A percentile compares a stretch with the other conserved stretches of the same genome.
These are phyloP conservation scores for Flaveria linearis DNA, from an alignment of 129 eudicot genomes.

Conservation along the genomic window DNA sequence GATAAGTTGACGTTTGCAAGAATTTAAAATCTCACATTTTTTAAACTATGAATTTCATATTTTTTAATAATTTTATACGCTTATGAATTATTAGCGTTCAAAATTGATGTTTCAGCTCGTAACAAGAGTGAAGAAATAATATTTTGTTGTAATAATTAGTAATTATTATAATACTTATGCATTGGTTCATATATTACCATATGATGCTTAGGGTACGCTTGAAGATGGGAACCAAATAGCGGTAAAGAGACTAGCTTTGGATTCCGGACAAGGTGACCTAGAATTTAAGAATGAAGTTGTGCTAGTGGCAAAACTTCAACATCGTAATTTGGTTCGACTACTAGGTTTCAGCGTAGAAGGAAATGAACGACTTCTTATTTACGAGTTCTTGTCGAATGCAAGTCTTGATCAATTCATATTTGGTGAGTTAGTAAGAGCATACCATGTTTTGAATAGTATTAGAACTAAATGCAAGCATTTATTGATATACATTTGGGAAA, in stretches of 20 bases:
- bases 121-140: too few species aligned
- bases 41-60: too few species aligned
- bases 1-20: too few species aligned
- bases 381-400: conserved; percentile 3
- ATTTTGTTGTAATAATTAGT: too few species aligned
- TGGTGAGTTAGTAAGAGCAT: not conserved
- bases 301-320: conserved; percentile 4
- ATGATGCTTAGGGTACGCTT: conserved; percentile 2
- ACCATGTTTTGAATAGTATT: too few species aligned
- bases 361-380: conserved; percentile 8
- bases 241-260: conserved; percentile 9
- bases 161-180: too few species aligned
- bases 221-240: not conserved
- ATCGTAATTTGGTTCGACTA: conserved; percentile 7
- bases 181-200: not conserved
- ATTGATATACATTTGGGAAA: not conserved
- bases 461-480: not conserved
- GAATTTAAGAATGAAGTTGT: conserved; percentile 13
- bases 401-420: conserved; percentile 16
- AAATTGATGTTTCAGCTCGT: too few species aligned
- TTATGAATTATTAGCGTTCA: too few species aligned
- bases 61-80: too few species aligned
- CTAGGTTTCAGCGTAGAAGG: conserved; percentile 6
- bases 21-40: too few species aligned
- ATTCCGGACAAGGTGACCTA: conserved; percentile 5